These are phyloP conservation scores for Leccinum longicurvipes DNA, from an alignment of 768 basidiomycete species.

Conservation along the genomic window DNA sequence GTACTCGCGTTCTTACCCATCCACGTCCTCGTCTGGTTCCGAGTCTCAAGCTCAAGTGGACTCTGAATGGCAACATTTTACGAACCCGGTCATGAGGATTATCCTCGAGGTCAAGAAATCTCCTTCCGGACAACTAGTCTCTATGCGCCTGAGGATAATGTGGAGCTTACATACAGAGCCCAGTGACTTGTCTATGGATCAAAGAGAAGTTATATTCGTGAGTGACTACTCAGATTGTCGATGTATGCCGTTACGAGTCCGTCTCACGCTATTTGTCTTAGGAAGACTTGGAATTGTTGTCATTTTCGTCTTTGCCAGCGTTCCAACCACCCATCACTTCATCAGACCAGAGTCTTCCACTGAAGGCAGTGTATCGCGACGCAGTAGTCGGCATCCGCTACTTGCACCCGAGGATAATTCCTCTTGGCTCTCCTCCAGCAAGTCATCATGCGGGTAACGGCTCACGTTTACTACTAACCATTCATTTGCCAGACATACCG, in stretches of 20 bases:
- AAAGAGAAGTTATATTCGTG: conserved; percentile 66
- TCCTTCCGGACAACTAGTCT: conserved; percentile 49
- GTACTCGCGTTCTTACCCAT: conserved; percentile 66
- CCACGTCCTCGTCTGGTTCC: conserved; percentile 7
- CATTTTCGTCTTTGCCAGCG: conserved; percentile 52
- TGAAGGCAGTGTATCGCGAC: conserved; percentile 79
- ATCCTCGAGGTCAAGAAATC: conserved; percentile 58
- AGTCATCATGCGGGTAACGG: conserved; percentile 6
- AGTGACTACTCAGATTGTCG: conserved; percentile 23
- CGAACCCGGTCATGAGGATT: conserved; percentile 63
- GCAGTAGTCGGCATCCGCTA: conserved; percentile 74
- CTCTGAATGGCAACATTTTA: conserved; percentile 76
- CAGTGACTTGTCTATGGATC: conserved; percentile 37
- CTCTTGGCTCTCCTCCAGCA: conserved; percentile 31
- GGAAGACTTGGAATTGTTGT: conserved; percentile 77
- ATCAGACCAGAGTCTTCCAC: conserved; percentile 56
- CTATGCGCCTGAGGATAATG: conserved; percentile 59
- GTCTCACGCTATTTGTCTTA: conserved; percentile 27
- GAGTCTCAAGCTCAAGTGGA: conserved; percentile 26
- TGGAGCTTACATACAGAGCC: conserved; percentile 52
- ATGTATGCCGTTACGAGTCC: no score
- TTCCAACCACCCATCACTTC: conserved; percentile 27
- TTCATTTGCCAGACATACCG: conserved; percentile 52
- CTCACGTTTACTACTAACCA: conserved; percentile 4
- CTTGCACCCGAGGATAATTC: conserved; percentile 44